phyloP scores from a whole-genome alignment of 805 yeast genomes.

The Komagataella populi region DNA sequence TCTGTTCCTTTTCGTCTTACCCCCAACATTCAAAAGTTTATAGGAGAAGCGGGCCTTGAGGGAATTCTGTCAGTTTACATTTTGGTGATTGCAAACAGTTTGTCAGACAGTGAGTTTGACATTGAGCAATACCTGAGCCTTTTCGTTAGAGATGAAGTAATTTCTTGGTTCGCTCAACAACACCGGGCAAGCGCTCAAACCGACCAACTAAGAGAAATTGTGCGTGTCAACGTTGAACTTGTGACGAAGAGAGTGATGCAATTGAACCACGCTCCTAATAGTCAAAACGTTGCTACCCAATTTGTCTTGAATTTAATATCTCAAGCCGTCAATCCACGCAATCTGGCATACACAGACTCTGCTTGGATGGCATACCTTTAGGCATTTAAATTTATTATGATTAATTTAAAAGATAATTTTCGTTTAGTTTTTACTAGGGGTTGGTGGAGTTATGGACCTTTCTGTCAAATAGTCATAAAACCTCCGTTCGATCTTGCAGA shows the following conservation, averaged over 20 bases:
- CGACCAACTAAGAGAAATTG: slow-evolving; percentile 75
- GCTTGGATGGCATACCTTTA: slow-evolving; percentile 92
- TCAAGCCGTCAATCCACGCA: slow-evolving; percentile 91
- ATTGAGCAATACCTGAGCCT: slow-evolving; percentile 84
- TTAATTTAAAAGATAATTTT: too few species aligned
- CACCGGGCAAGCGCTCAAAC: slow-evolving; percentile 78
- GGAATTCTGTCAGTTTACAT: slow-evolving; percentile 81
- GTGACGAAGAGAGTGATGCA: slow-evolving; percentile 70
- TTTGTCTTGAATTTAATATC: slow-evolving; percentile 81
- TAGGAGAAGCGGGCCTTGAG: slow-evolving; percentile 90
- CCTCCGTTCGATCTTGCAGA: slow-evolving; percentile 40
- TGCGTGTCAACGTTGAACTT: slow-evolving; percentile 74
- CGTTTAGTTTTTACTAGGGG: not conserved
- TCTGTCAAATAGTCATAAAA: slow-evolving; percentile 7
- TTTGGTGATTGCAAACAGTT: slow-evolving; percentile 74
- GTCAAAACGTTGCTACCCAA: slow-evolving; percentile 78
- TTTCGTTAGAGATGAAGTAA: slow-evolving; percentile 90
- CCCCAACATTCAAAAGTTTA: slow-evolving; percentile 85
- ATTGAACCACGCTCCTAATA: slow-evolving; percentile 38
- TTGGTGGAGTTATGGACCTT: not conserved
- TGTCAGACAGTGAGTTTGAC: slow-evolving; percentile 86
- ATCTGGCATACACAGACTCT: slow-evolving; percentile 81
- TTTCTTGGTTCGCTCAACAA: slow-evolving; percentile 85
- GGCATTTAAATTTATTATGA: not conserved
- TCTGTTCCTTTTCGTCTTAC: slow-evolving; percentile 93